Evolutionary conservation across 2,329 filamentous ascomycete species (phyloP).

Genomic region (Volutella citrinella): DNA sequence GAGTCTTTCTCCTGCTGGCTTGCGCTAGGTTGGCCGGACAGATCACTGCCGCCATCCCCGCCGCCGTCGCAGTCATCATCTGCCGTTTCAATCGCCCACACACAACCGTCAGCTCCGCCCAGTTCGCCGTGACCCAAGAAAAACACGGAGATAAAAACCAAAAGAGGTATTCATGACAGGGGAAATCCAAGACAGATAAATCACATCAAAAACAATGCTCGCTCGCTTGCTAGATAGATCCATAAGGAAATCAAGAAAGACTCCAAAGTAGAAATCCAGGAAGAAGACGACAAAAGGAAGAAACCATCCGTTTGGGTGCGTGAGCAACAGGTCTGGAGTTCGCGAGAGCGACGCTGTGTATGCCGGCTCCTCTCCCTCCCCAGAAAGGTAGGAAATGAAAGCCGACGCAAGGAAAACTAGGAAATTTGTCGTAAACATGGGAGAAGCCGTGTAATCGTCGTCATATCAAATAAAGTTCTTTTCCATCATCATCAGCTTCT

Average conservation of each 20-base stretch:
- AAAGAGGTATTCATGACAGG: conserved; percentile 23
- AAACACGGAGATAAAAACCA: conserved; percentile 8
- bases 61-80: conserved; percentile 12
- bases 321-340: conserved; percentile 47
- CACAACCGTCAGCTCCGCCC: conserved; percentile 8
- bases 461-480: conserved; percentile 16
- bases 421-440: too few species aligned
- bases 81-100: conserved; percentile 8
- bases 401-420: conserved; percentile 25
- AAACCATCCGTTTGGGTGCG: conserved; percentile 41
- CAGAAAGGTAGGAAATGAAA: conserved; percentile 19
- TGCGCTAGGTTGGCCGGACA: conserved; percentile 8
- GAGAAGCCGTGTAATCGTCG: conserved; percentile 27
- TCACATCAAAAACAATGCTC: conserved; percentile 32
- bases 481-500: conserved; percentile 13
- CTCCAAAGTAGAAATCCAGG: conserved; percentile 29
- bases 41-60: conserved; percentile 7
- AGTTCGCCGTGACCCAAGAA: conserved; percentile 19
- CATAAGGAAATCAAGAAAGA: conserved; percentile 29
- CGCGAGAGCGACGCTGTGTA: conserved; percentile 32
- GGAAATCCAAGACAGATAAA: too few species aligned
- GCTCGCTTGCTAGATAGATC: conserved; percentile 36
- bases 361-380: conserved; percentile 25
- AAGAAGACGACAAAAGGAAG: conserved; percentile 31
- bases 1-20: conserved; percentile 20